Evolutionary conservation across 1,284 basidiomycete species (phyloP), one percentile per base, ranked within the genome.

Genomic region (Papiliotrema laurentii): DNA sequence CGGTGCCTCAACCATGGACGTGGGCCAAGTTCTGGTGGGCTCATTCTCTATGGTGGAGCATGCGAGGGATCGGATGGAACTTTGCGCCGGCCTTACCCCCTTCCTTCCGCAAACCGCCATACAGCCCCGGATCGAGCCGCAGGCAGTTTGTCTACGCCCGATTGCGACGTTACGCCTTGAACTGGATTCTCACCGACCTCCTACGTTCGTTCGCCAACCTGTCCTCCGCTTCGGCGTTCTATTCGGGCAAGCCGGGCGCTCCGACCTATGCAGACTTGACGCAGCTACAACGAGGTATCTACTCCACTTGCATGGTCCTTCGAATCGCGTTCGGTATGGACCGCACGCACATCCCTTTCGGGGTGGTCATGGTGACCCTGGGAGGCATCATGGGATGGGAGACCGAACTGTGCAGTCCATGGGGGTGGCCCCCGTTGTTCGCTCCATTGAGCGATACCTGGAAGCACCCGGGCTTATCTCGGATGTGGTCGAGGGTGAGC

Each of bases 341-440:
- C 21, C 50, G 45, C 34, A 30, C 57, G 10, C 56, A 58, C 27
- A 40, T 60, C 18, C 28, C 39, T 11, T 25, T 30, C 13, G 48
- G 49, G 0, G 36, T 61, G 2, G 9, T 51, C 3, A 48, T 52
- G 5, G 63, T 71, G 7, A 25, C 39, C 0, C 22, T 66, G 1
- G 69, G 69, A 14, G 65, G 65, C 0, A 2, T 59, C 6, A 39
- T 69, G 33, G 65, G 63, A 5, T 59, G 61, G 58, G 58, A 65
- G 35, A 58, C 54, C 6, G 68, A 71, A 47, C 44, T 65, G 34
- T 67, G 54, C 46, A 58, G 52, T 22, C 68, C 66, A n/a, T 72
- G 65, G 62, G 69, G 69, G 4, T 70, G 63, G 62, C 65, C 69
- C 2, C 65, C 68, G 36, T 30, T 67, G 10, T 68, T 70, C 49